These are phyloP conservation scores for Phylloboletellus chloephorus DNA, from an alignment of 1,284 basidiomycete species.

Conservation along the genomic window DNA sequence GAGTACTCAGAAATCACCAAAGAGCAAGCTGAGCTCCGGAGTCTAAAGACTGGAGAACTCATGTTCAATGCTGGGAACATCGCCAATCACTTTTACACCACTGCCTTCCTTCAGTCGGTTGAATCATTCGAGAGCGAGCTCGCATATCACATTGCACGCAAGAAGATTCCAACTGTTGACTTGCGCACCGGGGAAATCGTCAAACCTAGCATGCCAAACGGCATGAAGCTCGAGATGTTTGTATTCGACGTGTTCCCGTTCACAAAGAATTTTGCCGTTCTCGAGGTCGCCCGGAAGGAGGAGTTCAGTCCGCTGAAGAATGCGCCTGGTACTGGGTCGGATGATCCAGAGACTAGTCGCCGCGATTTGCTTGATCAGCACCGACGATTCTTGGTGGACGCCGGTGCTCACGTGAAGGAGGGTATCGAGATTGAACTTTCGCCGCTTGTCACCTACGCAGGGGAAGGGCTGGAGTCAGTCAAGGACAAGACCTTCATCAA, in stretches of 20 bases:
- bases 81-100: slow-evolving; percentile 98
- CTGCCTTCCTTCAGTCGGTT: slow-evolving; percentile 75
- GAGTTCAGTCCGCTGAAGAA: slow-evolving; percentile 99
- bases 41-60: slow-evolving; percentile 68
- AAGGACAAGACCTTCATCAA: slow-evolving; percentile 75
- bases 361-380: slow-evolving; percentile 91
- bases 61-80: slow-evolving; percentile 95
- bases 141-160: slow-evolving; percentile 96
- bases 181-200: slow-evolving; percentile 56
- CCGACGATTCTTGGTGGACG: slow-evolving; percentile 72
- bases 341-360: slow-evolving; percentile 87
- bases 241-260: slow-evolving; percentile 99
- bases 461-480: slow-evolving; percentile 82
- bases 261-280: slow-evolving; percentile 76
- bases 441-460: slow-evolving; percentile 85
- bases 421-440: slow-evolving; percentile 86
- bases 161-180: slow-evolving; percentile 91
- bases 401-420: slow-evolving; percentile 70
- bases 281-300: slow-evolving; percentile 85
- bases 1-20: slow-evolving; percentile 96
- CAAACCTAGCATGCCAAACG: slow-evolving; percentile 90
- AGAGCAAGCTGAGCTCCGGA: slow-evolving; percentile 77
- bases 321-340: slow-evolving; percentile 90
- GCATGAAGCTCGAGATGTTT: slow-evolving; percentile 99
- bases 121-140: slow-evolving; percentile 84